A percentile compares a stretch with the other conserved stretches of the same genome.
phyloP scores from a whole-genome alignment of 768 basidiomycete species.

The Tricholoma sp. region DNA sequence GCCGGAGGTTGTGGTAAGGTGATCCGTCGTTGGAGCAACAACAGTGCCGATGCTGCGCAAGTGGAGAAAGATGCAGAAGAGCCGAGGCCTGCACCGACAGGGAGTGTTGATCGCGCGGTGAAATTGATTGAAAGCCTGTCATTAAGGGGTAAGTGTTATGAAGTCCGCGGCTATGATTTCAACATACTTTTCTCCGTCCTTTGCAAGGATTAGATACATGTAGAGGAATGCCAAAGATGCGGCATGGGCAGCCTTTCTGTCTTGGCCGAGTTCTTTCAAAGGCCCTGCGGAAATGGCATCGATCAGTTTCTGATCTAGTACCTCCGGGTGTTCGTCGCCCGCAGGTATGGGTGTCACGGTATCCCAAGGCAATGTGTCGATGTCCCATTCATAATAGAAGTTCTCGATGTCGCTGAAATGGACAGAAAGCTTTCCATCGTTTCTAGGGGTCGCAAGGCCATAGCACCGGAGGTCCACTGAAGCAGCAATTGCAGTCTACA shows the following conservation, averaged over 20 bases:
- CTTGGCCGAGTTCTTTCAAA: slow-evolving; percentile 30
- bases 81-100: slow-evolving; percentile 93
- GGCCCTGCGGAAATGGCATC: slow-evolving; percentile 57
- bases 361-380: slow-evolving; percentile 76
- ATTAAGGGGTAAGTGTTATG: slow-evolving; percentile 10
- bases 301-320: slow-evolving; percentile 69
- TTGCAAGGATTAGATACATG: slow-evolving; percentile 79
- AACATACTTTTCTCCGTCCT: slow-evolving; percentile 51
- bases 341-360: slow-evolving; percentile 49
- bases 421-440: slow-evolving; percentile 68
- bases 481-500: slow-evolving; percentile 89
- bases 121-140: slow-evolving; percentile 74
- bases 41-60: slow-evolving; percentile 75
- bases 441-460: slow-evolving; percentile 71
- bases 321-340: slow-evolving; percentile 53
- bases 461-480: slow-evolving; percentile 95
- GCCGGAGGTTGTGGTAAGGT: slow-evolving; percentile 46
- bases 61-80: slow-evolving; percentile 95
- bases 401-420: slow-evolving; percentile 75
- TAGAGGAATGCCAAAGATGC: slow-evolving; percentile 80
- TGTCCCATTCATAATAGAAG: slow-evolving; percentile 78
- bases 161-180: slow-evolving; percentile 9
- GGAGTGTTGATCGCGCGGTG: slow-evolving; percentile 80
- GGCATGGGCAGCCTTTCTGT: slow-evolving; percentile 32
- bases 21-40: slow-evolving; percentile 73